Conservation (phyloP, 1,284 basidiomycete genomes). For the Cerrena zonata region DNA sequence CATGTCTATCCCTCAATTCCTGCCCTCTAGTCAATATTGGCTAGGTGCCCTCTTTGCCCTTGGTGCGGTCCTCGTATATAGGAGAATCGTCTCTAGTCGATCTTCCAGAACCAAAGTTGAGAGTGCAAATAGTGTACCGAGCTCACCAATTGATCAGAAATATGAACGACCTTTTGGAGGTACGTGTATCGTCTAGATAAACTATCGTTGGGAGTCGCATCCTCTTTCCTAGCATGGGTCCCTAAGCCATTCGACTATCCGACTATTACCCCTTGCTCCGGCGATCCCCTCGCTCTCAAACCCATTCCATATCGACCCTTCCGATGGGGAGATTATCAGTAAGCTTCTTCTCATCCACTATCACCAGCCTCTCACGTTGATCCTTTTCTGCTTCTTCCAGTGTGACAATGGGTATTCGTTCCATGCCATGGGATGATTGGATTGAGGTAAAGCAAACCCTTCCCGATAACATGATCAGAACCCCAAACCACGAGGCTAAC, state of each 20-base stretch:
- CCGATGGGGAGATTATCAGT: constrained; percentile 59
- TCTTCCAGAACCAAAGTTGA: too few species aligned
- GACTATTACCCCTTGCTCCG: constrained; percentile 34
- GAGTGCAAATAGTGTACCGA: too few species aligned
- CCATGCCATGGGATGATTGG: constrained; percentile 65
- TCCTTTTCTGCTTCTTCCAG: constrained; percentile 28
- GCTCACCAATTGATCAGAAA: too few species aligned
- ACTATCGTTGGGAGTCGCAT: not conserved
- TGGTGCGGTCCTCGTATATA: too few species aligned
- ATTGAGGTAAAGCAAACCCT: constrained; percentile 43
- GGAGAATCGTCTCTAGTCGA: too few species aligned
- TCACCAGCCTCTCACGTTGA: not conserved
- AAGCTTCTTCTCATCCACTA: constrained; percentile 21
- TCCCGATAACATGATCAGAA: too few species aligned
- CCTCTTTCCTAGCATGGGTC: constrained; percentile 18
- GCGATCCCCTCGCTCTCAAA: constrained; percentile 38
- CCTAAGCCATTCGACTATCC: constrained; percentile 46
- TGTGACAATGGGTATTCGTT: constrained; percentile 67
- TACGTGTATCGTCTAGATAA: not conserved
- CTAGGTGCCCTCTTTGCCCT: too few species aligned
- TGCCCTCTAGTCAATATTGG: too few species aligned
- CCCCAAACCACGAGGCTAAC: too few species aligned
- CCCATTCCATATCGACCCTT: constrained; percentile 63
- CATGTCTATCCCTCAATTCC: too few species aligned
- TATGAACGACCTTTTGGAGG: not conserved